phyloP scores from a whole-genome alignment of 2,329 filamentous ascomycete genomes.

The Verticillium isaacii region DNA sequence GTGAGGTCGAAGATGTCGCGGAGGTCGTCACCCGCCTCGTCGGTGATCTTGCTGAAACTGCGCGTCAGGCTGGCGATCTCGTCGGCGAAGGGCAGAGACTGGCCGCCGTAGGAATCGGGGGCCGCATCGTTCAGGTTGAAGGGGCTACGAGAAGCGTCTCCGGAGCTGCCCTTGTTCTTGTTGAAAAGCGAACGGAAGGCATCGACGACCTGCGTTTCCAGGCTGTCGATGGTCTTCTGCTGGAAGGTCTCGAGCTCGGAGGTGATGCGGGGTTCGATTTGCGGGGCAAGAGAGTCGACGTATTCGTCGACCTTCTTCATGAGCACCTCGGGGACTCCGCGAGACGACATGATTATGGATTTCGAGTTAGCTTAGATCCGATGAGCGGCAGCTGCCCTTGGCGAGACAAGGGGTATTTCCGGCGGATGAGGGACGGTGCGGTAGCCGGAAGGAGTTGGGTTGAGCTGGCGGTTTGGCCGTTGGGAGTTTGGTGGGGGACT shows the following conservation, averaged over 20 bases:
- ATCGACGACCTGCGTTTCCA: slow-evolving; percentile 38
- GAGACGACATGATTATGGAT: slow-evolving; percentile 25
- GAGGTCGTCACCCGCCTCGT: slow-evolving; percentile 35
- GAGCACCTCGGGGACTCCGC: slow-evolving; percentile 34
- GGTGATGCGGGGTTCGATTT: slow-evolving; percentile 41
- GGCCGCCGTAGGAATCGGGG: slow-evolving; percentile 34
- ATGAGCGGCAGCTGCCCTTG: not conserved
- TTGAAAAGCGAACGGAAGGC: slow-evolving; percentile 40
- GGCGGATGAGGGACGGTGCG: not conserved
- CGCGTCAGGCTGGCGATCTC: slow-evolving; percentile 36
- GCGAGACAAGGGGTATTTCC: not conserved
- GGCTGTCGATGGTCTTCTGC: slow-evolving; percentile 36
- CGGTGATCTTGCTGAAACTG: slow-evolving; percentile 32
- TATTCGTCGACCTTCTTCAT: slow-evolving; percentile 40
- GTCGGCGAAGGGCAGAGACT: slow-evolving; percentile 39
- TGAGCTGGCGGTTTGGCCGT: not conserved
- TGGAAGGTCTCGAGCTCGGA: slow-evolving; percentile 38
- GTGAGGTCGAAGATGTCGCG: slow-evolving; percentile 39
- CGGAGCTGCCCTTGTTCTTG: slow-evolving; percentile 19
- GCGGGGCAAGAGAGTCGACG: slow-evolving; percentile 39
- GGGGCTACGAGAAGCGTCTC: slow-evolving; percentile 14
- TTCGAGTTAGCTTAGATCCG: not conserved
- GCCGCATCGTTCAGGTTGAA: slow-evolving; percentile 25
- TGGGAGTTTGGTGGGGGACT: no score
- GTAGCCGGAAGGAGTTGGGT: not conserved